Percentiles rank a stretch among this genome's conserved stretches.
Evolutionary conservation across 2,329 filamentous ascomycete species (phyloP).

Genomic region (Calonectria hawksworthii): DNA sequence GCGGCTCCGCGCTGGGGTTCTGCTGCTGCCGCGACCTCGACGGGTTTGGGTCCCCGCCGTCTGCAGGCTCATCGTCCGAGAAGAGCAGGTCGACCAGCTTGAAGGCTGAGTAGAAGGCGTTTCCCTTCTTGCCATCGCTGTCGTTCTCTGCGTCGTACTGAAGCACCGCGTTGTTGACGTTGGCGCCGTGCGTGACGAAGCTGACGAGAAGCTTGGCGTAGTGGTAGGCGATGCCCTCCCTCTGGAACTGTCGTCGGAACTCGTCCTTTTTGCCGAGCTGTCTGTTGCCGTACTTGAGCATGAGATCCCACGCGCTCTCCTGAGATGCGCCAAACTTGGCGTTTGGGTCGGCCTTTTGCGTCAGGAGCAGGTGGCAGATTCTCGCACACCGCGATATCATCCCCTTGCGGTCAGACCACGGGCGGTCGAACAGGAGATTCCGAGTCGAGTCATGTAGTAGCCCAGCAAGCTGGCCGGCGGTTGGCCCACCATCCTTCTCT

Average conservation of each 20-base stretch:
- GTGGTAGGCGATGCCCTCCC: background rate
- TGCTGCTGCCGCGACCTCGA: background rate
- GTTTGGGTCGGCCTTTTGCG: background rate
- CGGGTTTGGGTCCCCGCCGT: background rate
- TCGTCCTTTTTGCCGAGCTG: background rate
- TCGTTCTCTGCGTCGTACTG: background rate
- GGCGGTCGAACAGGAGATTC: background rate
- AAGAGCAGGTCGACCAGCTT: background rate
- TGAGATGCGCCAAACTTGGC: background rate
- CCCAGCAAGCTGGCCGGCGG: background rate
- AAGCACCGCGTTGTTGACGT: background rate
- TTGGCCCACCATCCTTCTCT: background rate
- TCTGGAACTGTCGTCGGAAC: background rate
- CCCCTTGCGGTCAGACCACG: background rate
- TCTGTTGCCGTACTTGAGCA: background rate
- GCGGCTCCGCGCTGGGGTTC: background rate
- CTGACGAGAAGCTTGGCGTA: background rate
- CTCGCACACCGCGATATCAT: background rate
- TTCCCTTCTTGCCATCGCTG: background rate
- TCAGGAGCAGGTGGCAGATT: background rate
- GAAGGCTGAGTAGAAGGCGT: background rate
- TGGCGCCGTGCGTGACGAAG: background rate
- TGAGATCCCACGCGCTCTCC: background rate
- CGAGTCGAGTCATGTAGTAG: background rate
- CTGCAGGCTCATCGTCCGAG: background rate